Base-by-base conservation (phyloP, 2,329 filamentous ascomycete species). In the Aureobasidium sp. region DNA sequence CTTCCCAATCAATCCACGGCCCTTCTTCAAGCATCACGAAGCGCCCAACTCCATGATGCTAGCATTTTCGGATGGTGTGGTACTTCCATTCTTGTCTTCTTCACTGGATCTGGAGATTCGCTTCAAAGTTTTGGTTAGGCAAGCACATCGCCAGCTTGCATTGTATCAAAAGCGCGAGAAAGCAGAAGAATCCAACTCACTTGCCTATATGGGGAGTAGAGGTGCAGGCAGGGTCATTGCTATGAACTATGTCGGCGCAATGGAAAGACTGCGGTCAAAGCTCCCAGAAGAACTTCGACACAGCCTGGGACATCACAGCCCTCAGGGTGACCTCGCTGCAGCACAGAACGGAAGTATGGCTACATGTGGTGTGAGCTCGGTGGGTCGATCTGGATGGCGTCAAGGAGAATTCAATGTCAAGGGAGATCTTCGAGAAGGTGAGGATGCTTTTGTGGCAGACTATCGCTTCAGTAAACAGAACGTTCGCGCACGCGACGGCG, bases 1-100 rank as follows among this genome's bases (percentile, higher is more conserved):
- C 13, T 80, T 79, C 58, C 77, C 78, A 0, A 69, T 79, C 16
- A 79, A 79, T 61, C 78, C 78, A 0, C 75, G 77, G 8, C 71
- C 75, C 1, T 76, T 76, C 66, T 77, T 79, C 61, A 67, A 70
- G 44, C 70, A 71, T 57, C 68, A 70, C 3, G 68, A 69, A n/a
- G 68, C 71, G 1, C 69, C 76, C 0, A 74, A 79, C 36, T 75
- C 72, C 32, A 75, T 77, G 62, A 79, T 79, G 77, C 69, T 80
- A 3, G 74, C 76, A 6, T 80, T 80, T 67, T 73, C 71, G 65
- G 77, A 79, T 49, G 77, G 77, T 6, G 74, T 80, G 49, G 66
- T 75, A 1, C 71, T 80, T 63, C 77, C 77, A 0, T 78, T 76
- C 63, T 64, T 79, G 0, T 71, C 71, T 3, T 70, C 71, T 0